phyloP scores from a whole-genome alignment of 2,329 filamentous ascomycete genomes.

The Acrocalymma vagum region DNA sequence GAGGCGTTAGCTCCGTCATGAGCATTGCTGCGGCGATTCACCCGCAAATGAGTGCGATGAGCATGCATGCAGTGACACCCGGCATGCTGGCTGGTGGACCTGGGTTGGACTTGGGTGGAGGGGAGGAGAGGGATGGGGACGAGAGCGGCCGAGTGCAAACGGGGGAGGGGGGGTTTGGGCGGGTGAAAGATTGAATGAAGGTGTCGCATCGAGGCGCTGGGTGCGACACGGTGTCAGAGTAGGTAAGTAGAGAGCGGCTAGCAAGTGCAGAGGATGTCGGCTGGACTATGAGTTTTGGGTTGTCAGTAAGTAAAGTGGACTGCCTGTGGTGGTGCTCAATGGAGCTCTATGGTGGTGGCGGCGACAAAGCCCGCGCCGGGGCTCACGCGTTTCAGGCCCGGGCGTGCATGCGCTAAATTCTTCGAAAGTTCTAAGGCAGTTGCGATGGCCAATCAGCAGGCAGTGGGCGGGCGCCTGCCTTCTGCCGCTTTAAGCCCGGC shows the following conservation, averaged over 20 bases:
- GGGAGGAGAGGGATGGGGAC: conserved; percentile 1
- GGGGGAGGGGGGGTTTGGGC: no score
- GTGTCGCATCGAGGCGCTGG: conserved; percentile 1
- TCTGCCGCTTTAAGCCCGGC: conserved; percentile 20
- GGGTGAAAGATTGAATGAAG: no score
- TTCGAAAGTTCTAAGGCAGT: conserved; percentile 23
- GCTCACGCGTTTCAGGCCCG: conserved; percentile 10
- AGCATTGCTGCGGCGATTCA: conserved; percentile 13
- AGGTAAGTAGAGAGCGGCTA: no score
- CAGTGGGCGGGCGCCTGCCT: conserved; percentile 4
- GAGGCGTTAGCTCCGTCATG: no score
- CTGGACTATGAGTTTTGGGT: no score
- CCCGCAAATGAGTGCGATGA: conserved; percentile 16
- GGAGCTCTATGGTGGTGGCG: no score
- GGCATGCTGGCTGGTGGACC: background rate
- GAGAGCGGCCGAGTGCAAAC: no score
- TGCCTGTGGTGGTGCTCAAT: no score
- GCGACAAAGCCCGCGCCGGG: no score
- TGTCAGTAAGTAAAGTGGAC: no score
- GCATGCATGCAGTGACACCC: conserved; percentile 5
- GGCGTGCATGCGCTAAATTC: conserved; percentile 21
- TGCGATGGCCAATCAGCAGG: conserved; percentile 10
- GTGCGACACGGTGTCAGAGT: no score
- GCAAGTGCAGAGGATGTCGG: no score
- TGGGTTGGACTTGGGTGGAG: background rate